These are phyloP conservation scores for Chaetomium fimeti DNA, from an alignment of 495 filamentous ascomycete species.

Conservation along the genomic window DNA sequence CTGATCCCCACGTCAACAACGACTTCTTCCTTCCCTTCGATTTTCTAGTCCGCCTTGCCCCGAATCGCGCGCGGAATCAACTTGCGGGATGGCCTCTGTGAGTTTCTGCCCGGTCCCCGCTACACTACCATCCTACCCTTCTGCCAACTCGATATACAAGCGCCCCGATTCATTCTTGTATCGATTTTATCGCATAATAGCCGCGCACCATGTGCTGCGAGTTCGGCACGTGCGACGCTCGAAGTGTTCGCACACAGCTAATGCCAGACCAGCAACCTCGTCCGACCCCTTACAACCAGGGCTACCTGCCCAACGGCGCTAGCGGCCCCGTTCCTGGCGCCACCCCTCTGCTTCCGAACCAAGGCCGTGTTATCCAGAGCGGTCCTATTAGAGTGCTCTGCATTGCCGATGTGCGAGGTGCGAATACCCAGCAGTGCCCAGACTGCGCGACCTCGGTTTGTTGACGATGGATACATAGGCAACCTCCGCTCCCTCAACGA, in stretches of 20 bases:
- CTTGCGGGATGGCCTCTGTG: slow-evolving; percentile 39
- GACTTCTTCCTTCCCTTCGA: slow-evolving; percentile 7
- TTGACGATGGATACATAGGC: slow-evolving; percentile 51
- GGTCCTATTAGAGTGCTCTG: slow-evolving; percentile 85
- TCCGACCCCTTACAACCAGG: slow-evolving; percentile 42
- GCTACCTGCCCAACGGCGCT: slow-evolving; percentile 57
- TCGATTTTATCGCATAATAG: background rate
- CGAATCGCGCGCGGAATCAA: slow-evolving; percentile 13
- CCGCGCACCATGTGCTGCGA: background rate
- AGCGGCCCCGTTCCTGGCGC: slow-evolving; percentile 50
- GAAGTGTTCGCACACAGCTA: background rate
- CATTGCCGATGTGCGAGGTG: slow-evolving; percentile 97
- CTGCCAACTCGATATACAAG: background rate
- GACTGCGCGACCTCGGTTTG: background rate
- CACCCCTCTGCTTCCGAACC: slow-evolving; percentile 56
- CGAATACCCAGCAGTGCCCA: slow-evolving; percentile 18
- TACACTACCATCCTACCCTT: background rate
- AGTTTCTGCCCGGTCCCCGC: slow-evolving; percentile 16
- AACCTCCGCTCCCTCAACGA: slow-evolving; percentile 96
- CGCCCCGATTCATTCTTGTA: background rate
- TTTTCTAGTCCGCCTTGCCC: background rate
- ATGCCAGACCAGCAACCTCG: slow-evolving; percentile 38
- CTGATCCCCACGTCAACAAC: slow-evolving; percentile 15
- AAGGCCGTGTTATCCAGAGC: slow-evolving; percentile 72
- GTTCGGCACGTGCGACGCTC: background rate